Evolutionary conservation across 495 filamentous ascomycete species (phyloP).

Genomic region (Penicillium nucicola): DNA sequence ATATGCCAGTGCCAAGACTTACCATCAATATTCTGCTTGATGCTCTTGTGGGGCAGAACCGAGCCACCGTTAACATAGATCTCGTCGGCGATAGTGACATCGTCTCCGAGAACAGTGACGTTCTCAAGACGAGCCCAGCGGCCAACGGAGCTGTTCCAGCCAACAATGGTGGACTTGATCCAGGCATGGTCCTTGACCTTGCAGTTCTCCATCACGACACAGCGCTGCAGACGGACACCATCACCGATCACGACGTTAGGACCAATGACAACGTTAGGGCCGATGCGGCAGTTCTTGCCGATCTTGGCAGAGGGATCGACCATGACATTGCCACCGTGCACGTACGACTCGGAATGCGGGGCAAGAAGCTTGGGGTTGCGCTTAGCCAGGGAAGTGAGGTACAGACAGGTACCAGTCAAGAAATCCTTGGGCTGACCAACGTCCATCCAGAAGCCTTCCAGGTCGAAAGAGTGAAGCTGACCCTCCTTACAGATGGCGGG

Average conservation of each 20-base stretch:
- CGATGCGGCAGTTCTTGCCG: constrained; percentile 97
- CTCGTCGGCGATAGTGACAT: constrained; percentile 98
- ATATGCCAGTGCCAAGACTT: constrained; percentile 23
- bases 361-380: constrained; percentile 85
- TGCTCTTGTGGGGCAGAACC: constrained; percentile 96
- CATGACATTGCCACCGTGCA: constrained; percentile 94
- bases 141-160: constrained; percentile 96
- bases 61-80: constrained; percentile 98
- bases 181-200: constrained; percentile 99
- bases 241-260: constrained; percentile 94
- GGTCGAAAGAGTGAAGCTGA: constrained; percentile 93
- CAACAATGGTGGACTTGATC: constrained; percentile 98
- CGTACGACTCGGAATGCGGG: constrained; percentile 70
- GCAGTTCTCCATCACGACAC: constrained; percentile 81
- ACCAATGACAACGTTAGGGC: constrained; percentile 95
- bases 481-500: constrained; percentile 89
- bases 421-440: constrained; percentile 99
- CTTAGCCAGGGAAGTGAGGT: constrained; percentile 90
- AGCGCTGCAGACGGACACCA: constrained; percentile 91
- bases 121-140: constrained; percentile 97
- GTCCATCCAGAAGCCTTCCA: constrained; percentile 99
- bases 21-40: constrained; percentile 97
- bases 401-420: constrained; percentile 92
- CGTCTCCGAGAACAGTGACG: constrained; percentile 93
- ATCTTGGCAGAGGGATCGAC: constrained; percentile 95